Conservation (phyloP, 1,284 basidiomycete genomes). For the Pseudozyma thailandica region DNA sequence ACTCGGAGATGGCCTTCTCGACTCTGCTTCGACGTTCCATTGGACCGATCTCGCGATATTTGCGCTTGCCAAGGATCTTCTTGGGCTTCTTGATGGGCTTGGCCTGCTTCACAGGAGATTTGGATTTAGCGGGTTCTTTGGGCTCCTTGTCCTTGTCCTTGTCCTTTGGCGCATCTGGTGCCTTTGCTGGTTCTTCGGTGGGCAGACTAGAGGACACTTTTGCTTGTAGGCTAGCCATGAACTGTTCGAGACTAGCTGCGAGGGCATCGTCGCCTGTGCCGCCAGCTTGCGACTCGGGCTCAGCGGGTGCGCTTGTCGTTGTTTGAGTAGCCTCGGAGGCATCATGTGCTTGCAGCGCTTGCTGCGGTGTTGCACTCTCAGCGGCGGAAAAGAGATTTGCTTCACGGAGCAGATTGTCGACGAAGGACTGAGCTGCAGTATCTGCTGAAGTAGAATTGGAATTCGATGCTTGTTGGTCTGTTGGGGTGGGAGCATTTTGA, state of each 20-base stretch:
- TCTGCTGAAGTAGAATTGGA: conserved; percentile 13
- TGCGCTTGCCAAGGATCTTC: conserved; percentile 45
- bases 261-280: conserved; percentile 41
- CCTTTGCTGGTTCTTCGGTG: conserved; percentile 5
- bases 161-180: too few relatives aligned
- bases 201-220: conserved; percentile 24
- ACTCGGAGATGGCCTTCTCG: conserved; percentile 40
- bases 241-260: conserved; percentile 53
- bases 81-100: conserved; percentile 40
- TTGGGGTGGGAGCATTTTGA: conserved; percentile 7
- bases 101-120: conserved; percentile 25
- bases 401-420: conserved; percentile 39
- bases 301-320: not conserved
- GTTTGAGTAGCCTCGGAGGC: not conserved
- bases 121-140: conserved; percentile 12
- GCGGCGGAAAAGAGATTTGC: conserved; percentile 30
- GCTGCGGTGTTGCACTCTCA: not conserved
- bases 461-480: conserved; percentile 11
- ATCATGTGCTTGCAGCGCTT: not conserved
- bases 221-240: conserved; percentile 53
- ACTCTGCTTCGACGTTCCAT: conserved; percentile 45
- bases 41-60: conserved; percentile 44
- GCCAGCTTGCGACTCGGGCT: conserved; percentile 3
- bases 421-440: conserved; percentile 37
- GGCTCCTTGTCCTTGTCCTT: too few relatives aligned